A percentile compares a stretch with the other conserved stretches of the same genome.
Conservation (phyloP, 2,329 filamentous ascomycete species). For the Sordariomycetes sp. region DNA sequence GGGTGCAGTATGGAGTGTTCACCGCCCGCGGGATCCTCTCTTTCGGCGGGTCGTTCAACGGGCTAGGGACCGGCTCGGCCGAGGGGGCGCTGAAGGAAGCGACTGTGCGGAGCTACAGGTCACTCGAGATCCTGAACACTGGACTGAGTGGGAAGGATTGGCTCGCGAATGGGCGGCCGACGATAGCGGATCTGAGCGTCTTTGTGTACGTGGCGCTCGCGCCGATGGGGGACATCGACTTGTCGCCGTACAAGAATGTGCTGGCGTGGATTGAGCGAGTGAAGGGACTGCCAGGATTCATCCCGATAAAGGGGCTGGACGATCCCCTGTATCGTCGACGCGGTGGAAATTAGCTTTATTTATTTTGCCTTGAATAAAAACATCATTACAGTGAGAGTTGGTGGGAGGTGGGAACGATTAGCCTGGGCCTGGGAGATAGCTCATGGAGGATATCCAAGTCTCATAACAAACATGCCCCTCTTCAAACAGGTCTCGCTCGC, state of each 20-base stretch:
- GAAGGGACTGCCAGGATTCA: neutral
- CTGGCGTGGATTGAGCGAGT: conserved; percentile 1
- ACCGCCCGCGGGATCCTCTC: conserved; percentile 1
- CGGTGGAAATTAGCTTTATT: too few relatives aligned
- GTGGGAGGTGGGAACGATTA: too few relatives aligned
- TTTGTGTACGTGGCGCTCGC: conserved; percentile 2
- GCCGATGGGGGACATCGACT: conserved; percentile 1
- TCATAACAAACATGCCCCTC: too few relatives aligned
- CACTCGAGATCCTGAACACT: neutral
- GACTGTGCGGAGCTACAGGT: neutral
- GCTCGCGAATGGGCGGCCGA: neutral
- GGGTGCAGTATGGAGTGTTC: conserved; percentile 2
- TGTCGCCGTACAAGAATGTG: neutral
- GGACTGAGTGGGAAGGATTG: neutral
- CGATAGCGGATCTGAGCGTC: neutral
- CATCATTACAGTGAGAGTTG: too few relatives aligned
- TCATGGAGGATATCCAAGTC: too few relatives aligned
- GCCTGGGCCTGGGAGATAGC: too few relatives aligned
- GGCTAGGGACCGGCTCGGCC: neutral
- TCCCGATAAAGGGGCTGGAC: neutral
- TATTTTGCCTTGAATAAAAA: too few relatives aligned
- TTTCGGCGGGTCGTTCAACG: neutral
- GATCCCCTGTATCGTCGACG: conserved; percentile 1
- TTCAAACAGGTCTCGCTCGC: too few relatives aligned
- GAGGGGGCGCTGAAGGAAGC: conserved; percentile 1